Percentiles rank a stretch among this genome's conserved stretches.
phyloP scores from a whole-genome alignment of 2,329 filamentous ascomycete species.

The Xylaria digitata region DNA sequence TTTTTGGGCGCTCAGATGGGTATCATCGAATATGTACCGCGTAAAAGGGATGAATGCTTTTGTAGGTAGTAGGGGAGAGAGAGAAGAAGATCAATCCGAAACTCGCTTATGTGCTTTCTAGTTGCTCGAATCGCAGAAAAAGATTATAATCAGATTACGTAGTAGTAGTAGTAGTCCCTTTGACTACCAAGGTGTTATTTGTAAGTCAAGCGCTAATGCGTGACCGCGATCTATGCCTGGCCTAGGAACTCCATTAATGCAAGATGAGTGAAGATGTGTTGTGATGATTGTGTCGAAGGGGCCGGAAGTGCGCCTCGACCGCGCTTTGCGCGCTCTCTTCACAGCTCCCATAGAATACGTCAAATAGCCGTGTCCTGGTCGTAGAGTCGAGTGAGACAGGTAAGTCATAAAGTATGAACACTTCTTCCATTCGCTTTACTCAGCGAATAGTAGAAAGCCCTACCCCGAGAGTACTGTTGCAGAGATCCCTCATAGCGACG shows the following conservation, averaged over 20 bases:
- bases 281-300: not conserved
- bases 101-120: not conserved
- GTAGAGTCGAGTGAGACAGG: not conserved
- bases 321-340: not conserved
- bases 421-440: not conserved
- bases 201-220: constrained; percentile 32
- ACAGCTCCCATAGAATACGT: not conserved
- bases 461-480: not conserved
- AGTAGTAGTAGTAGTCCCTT: not conserved
- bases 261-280: constrained; percentile 8
- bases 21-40: constrained; percentile 23
- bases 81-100: not conserved
- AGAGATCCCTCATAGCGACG: not conserved
- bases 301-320: not conserved
- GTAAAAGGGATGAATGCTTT: constrained; percentile 5
- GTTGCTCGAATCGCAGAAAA: constrained; percentile 3
- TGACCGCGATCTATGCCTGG: constrained; percentile 24
- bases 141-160: constrained; percentile 8
- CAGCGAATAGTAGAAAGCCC: not conserved
- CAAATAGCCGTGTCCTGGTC: not conserved
- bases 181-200: constrained; percentile 6
- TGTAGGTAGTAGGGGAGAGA: not conserved
- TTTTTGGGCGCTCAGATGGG: constrained; percentile 7
- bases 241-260: constrained; percentile 33
- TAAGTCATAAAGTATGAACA: not conserved